Percentiles rank a stretch among this genome's conserved stretches.
Conservation (phyloP, 345 rosid species). For the Rhizophora apiculata region DNA sequence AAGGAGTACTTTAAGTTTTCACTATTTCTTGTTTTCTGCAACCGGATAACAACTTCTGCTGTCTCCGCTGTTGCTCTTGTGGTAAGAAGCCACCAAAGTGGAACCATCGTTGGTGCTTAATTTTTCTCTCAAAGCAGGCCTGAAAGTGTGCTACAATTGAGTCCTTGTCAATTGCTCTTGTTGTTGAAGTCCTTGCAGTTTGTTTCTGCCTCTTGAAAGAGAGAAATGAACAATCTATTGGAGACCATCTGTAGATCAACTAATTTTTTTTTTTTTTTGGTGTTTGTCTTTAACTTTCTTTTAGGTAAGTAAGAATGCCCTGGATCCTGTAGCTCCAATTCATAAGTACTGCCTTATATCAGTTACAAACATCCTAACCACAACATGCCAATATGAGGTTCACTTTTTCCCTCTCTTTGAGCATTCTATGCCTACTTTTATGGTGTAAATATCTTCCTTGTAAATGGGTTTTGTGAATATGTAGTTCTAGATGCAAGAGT, state of each 20-base stretch:
- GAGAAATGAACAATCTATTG: neutral
- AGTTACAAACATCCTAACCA: conserved; percentile 57
- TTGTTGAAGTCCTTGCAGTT: too few species aligned
- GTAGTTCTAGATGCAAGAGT: too few species aligned
- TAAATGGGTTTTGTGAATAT: too few species aligned
- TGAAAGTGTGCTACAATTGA: too few species aligned
- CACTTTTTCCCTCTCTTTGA: neutral
- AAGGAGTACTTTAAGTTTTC: conserved; percentile 78
- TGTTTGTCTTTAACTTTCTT: conserved; percentile 8
- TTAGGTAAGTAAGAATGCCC: conserved; percentile 72
- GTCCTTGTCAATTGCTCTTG: too few species aligned
- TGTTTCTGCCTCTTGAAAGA: conserved; percentile 36
- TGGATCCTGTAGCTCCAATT: conserved; percentile 92
- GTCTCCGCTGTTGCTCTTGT: conserved; percentile 19
- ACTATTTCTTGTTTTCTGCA: conserved; percentile 43
- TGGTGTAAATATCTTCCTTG: too few species aligned
- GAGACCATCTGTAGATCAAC: neutral
- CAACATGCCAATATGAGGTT: conserved; percentile 98
- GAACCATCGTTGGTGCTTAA: conserved; percentile 85
- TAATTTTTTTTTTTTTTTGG: neutral
- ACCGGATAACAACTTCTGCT: too few species aligned
- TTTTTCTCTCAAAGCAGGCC: conserved; percentile 30
- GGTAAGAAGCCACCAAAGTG: conserved; percentile 68
- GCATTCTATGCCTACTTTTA: neutral
- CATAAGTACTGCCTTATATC: conserved; percentile 55